Percentiles rank a stretch among this genome's conserved stretches.
These are phyloP conservation scores for Phytopythium montanum DNA, from an alignment of 352 stramenopile genomes.

Conservation along the genomic window DNA sequence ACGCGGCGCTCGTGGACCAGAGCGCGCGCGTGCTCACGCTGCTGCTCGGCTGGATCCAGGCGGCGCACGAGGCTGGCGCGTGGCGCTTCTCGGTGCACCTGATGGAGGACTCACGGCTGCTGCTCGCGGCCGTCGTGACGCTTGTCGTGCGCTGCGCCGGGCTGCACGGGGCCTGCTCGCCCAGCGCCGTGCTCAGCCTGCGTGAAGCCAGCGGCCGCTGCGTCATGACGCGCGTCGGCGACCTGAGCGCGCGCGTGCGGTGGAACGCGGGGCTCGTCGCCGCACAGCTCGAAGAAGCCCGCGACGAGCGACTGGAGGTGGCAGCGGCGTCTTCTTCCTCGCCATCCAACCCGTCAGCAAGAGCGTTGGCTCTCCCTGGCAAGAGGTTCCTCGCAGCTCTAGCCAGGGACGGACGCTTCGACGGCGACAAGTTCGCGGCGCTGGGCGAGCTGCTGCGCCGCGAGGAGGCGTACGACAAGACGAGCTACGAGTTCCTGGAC, in stretches of 20 bases:
- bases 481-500: constrained; percentile 42
- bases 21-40: constrained; percentile 58
- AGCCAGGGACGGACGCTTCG: constrained; percentile 70
- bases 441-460: constrained; percentile 38
- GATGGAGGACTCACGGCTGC: constrained; percentile 42
- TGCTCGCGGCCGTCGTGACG: constrained; percentile 57
- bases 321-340: too few relatives aligned
- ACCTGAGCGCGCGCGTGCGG: constrained; percentile 57
- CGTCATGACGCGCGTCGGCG: constrained; percentile 52
- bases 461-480: constrained; percentile 1
- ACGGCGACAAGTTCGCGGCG: constrained; percentile 37
- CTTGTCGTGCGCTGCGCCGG: constrained; percentile 59
- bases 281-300: constrained; percentile 52
- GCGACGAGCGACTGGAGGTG: background rate
- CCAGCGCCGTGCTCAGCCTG: constrained; percentile 61
- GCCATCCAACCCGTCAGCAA: background rate
- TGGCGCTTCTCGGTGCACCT: constrained; percentile 53
- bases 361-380: constrained; percentile 4
- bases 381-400: constrained; percentile 61
- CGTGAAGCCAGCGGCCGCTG: constrained; percentile 37
- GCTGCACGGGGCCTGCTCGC: constrained; percentile 25
- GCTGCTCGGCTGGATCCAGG: constrained; percentile 39
- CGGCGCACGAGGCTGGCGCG: constrained; percentile 32
- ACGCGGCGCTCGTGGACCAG: constrained; percentile 56
- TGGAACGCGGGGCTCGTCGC: constrained; percentile 51